phyloP scores from a whole-genome alignment of 2,329 filamentous ascomycete species.

The Monosporascus sp. region DNA sequence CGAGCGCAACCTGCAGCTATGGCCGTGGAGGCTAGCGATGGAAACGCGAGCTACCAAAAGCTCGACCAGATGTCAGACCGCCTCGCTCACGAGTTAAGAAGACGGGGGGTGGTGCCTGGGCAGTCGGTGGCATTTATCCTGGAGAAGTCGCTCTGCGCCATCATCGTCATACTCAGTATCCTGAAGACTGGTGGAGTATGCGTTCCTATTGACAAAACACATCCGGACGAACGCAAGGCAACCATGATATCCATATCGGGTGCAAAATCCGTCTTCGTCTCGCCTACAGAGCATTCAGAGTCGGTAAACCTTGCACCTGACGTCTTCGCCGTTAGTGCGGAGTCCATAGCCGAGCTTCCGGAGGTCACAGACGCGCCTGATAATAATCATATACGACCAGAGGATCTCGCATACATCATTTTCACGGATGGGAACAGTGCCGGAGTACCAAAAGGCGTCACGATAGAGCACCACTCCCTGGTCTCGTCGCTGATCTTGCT shows the following conservation, averaged over 20 bases:
- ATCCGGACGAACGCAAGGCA: neutral
- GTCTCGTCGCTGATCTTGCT: neutral
- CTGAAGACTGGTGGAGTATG: constrained; percentile 1
- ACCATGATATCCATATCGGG: neutral
- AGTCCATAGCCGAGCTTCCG: neutral
- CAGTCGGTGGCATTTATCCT: constrained; percentile 1
- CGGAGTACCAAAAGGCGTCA: constrained; percentile 1
- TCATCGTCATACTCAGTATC: neutral
- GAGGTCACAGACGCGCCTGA: neutral
- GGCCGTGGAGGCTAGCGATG: constrained; percentile 7
- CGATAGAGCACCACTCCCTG: constrained; percentile 4
- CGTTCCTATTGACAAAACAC: neutral
- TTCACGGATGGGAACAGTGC: constrained; percentile 1
- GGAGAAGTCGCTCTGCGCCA: neutral
- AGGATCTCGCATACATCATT: constrained; percentile 4
- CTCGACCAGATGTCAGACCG: constrained; percentile 6
- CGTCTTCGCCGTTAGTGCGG: neutral
- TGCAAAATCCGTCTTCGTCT: neutral
- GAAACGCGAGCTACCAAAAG: constrained; percentile 3
- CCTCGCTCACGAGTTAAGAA: constrained; percentile 1
- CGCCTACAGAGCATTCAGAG: neutral
- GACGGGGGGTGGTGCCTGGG: constrained; percentile 1
- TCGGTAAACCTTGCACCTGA: neutral
- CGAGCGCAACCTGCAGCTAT: constrained; percentile 1
- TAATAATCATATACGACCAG: neutral